These are phyloP conservation scores for Alloascoidea hylecoeti DNA, from an alignment of 805 yeast genomes.

Conservation along the genomic window DNA sequence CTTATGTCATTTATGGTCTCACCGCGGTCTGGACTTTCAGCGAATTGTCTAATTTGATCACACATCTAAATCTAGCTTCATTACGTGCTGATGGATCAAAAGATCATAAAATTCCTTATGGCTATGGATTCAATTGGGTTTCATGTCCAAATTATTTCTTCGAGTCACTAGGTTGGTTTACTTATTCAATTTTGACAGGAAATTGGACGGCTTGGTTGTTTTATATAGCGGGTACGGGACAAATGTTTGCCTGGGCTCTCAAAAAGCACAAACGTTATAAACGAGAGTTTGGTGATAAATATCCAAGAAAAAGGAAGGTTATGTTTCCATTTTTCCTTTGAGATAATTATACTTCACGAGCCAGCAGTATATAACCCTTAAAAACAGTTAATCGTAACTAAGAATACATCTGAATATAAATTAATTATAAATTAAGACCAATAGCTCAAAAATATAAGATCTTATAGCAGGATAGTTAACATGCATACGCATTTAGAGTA, in stretches of 20 bases:
- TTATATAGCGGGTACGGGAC: constrained; percentile 52
- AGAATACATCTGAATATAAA: no score
- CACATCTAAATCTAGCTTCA: constrained; percentile 48
- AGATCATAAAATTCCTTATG: constrained; percentile 60
- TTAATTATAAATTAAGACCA: no score
- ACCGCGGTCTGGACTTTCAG: constrained; percentile 32
- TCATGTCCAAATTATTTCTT: constrained; percentile 94
- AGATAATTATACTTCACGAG: no score
- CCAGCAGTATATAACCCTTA: no score
- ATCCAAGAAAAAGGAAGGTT: constrained; percentile 69
- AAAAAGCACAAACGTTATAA: constrained; percentile 64
- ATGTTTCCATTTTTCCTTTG: constrained; percentile 63
- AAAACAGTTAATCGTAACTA: no score
- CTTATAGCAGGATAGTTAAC: no score
- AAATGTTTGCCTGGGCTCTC: constrained; percentile 88
- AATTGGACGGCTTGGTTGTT: constrained; percentile 70
- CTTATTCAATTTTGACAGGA: constrained; percentile 55
- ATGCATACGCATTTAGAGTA: no score
- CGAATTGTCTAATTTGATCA: constrained; percentile 58
- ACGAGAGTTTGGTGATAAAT: constrained; percentile 60
- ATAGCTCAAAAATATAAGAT: no score
- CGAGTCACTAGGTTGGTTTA: constrained; percentile 67
- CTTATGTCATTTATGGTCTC: not conserved
- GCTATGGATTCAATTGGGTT: constrained; percentile 69
- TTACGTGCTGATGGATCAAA: constrained; percentile 42